These are phyloP conservation scores for Crithidia brevicula DNA, from an alignment of 208 protist genomes.

Conservation along the genomic window DNA sequence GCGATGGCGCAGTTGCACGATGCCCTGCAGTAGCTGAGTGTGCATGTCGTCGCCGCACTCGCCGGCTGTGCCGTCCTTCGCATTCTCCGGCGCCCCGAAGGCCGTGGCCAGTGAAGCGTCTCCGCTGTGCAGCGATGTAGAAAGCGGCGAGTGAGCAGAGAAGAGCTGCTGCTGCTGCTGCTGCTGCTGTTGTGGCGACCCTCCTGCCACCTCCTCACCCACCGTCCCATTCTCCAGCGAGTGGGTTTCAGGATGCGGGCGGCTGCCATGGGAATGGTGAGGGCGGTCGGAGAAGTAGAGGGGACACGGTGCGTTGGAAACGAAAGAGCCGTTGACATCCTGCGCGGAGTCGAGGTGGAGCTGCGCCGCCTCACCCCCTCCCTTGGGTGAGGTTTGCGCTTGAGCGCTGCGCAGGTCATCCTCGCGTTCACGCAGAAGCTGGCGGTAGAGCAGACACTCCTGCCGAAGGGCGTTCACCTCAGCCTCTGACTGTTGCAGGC, in stretches of 20 bases:
- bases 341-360: not conserved
- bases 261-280: not conserved
- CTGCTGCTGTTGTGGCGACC: too few species aligned
- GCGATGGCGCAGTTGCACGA: not conserved
- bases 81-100: too few species aligned
- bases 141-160: constrained; percentile 5
- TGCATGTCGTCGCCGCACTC: constrained; percentile 14
- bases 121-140: not conserved
- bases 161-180: not conserved
- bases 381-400: not conserved
- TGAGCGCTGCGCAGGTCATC: constrained; percentile 19
- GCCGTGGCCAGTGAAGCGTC: too few species aligned
- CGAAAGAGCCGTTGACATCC: not conserved
- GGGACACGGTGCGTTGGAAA: not conserved
- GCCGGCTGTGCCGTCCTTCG: too few species aligned
- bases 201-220: too few species aligned
- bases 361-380: not conserved
- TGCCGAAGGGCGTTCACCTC: constrained; percentile 7
- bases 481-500: not conserved
- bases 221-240: not conserved
- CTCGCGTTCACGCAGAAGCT: constrained; percentile 28
- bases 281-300: not conserved
- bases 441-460: constrained; percentile 19
- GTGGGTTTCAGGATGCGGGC: not conserved
- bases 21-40: constrained; percentile 6